phyloP scores from a whole-genome alignment of 345 rosid genomes.

The Chamaenerion angustifolium region DNA sequence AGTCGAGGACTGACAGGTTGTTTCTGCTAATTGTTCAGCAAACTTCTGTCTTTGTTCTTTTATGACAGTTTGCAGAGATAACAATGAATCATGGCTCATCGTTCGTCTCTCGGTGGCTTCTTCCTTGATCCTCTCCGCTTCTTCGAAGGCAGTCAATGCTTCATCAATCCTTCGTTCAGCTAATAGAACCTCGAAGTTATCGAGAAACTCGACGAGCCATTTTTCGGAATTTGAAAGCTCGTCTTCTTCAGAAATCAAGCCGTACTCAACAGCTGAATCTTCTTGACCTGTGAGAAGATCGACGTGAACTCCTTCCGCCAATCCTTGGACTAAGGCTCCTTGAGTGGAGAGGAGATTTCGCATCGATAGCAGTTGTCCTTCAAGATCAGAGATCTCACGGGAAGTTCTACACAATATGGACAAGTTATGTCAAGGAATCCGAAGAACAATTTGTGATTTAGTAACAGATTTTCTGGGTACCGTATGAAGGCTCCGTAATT shows the following conservation, averaged over 20 bases:
- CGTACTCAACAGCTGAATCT: constrained; percentile 34
- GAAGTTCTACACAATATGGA: constrained; percentile 40
- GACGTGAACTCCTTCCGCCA: constrained; percentile 49
- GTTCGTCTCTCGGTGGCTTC: constrained; percentile 30
- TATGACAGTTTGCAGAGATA: constrained; percentile 33
- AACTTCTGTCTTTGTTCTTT: constrained; percentile 50
- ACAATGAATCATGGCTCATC: constrained; percentile 25
- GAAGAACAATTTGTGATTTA: background rate
- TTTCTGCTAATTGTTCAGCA: constrained; percentile 62
- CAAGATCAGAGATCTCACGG: constrained; percentile 74
- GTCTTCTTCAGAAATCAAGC: constrained; percentile 18
- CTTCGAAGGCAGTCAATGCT: constrained; percentile 59
- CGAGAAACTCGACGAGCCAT: constrained; percentile 50
- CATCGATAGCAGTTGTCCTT: constrained; percentile 80
- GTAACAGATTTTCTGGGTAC: constrained; percentile 14
- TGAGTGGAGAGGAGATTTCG: constrained; percentile 74
- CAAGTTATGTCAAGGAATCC: constrained; percentile 1
- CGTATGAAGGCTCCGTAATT: constrained; percentile 81
- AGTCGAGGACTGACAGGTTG: constrained; percentile 51
- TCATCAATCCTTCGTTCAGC: constrained; percentile 80
- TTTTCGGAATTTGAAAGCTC: constrained; percentile 39
- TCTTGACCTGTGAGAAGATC: constrained; percentile 36
- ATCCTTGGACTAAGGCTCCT: constrained; percentile 65
- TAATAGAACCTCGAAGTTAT: constrained; percentile 62
- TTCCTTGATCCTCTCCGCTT: constrained; percentile 40